Evolutionary conservation across 2,329 filamentous ascomycete species (phyloP).

Genomic region (Thelonectria discophora): DNA sequence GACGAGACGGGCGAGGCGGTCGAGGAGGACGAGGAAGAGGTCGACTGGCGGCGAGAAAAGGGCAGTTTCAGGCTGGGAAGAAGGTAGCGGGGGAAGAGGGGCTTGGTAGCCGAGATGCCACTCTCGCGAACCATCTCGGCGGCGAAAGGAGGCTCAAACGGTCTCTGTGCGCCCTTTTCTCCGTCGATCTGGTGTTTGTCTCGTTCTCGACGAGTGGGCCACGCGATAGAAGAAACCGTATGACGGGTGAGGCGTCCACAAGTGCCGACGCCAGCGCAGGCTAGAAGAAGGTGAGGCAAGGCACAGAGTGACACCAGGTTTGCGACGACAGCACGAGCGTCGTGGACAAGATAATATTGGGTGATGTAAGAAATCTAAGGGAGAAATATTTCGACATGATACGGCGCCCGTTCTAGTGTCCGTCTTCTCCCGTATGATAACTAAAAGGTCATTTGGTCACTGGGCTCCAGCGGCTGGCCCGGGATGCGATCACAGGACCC

Average conservation of each 20-base stretch:
- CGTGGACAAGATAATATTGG: not conserved
- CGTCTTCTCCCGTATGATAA: constrained; percentile 24
- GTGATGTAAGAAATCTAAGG: not conserved
- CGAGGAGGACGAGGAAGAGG: constrained; percentile 47
- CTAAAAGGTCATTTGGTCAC: constrained; percentile 37
- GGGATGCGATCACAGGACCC: constrained; percentile 42
- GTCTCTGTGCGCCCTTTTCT: constrained; percentile 7
- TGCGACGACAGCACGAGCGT: constrained; percentile 3
- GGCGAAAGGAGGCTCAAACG: constrained; percentile 8
- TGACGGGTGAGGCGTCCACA: constrained; percentile 14
- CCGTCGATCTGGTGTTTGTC: constrained; percentile 8
- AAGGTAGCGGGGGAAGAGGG: constrained; percentile 61
- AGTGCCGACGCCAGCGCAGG: not conserved
- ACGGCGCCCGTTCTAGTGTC: not conserved
- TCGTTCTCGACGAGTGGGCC: constrained; percentile 4
- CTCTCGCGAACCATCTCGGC: constrained; percentile 47
- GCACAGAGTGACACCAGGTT: constrained; percentile 4
- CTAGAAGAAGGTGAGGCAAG: not conserved
- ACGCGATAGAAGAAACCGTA: constrained; percentile 4
- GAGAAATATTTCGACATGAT: not conserved
- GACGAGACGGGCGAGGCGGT: constrained; percentile 42
- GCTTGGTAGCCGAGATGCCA: constrained; percentile 53
- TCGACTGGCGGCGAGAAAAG: constrained; percentile 54
- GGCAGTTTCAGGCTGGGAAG: constrained; percentile 60
- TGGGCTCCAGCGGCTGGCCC: constrained; percentile 28